Evolutionary conservation across 768 basidiomycete species (phyloP).

Genomic region (Thelephora aurantiotincta): DNA sequence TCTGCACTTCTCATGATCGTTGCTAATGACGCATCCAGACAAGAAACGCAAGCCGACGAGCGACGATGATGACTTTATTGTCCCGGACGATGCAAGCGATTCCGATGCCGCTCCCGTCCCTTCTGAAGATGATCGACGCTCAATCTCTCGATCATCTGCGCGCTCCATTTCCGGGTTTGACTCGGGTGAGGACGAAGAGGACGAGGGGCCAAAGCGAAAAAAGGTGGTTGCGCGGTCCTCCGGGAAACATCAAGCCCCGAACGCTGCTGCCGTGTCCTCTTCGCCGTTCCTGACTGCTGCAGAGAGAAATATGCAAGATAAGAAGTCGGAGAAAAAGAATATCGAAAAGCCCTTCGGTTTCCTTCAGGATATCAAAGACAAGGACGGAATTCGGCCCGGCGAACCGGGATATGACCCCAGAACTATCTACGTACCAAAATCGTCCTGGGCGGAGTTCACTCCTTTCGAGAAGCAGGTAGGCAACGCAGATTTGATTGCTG

Average conservation of each 20-base stretch:
- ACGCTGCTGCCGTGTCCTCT: constrained; percentile 5
- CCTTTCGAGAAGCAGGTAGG: constrained; percentile 84
- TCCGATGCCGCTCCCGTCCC: constrained; percentile 25
- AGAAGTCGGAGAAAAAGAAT: constrained; percentile 74
- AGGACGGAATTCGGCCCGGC: constrained; percentile 65
- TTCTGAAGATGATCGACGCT: constrained; percentile 20
- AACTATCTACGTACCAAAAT: constrained; percentile 67
- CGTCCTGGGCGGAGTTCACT: constrained; percentile 72
- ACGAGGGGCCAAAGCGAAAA: constrained; percentile 16
- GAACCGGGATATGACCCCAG: constrained; percentile 84
- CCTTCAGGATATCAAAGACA: constrained; percentile 60
- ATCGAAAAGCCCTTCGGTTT: constrained; percentile 68
- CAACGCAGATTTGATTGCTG: not conserved
- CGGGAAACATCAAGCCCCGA: constrained; percentile 11
- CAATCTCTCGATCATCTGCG: constrained; percentile 39
- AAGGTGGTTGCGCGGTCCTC: constrained; percentile 23
- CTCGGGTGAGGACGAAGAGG: constrained; percentile 24
- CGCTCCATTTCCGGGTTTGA: constrained; percentile 24
- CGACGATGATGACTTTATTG: constrained; percentile 61
- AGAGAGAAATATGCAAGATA: constrained; percentile 57
- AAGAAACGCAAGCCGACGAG: constrained; percentile 26
- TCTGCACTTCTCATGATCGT: not conserved
- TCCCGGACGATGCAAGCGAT: constrained; percentile 51
- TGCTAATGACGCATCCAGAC: constrained; percentile 1
- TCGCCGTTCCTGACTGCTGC: constrained; percentile 66